Evolutionary conservation across 2,329 filamentous ascomycete species (phyloP).

Genomic region (Ascosphaera pollenicola): DNA sequence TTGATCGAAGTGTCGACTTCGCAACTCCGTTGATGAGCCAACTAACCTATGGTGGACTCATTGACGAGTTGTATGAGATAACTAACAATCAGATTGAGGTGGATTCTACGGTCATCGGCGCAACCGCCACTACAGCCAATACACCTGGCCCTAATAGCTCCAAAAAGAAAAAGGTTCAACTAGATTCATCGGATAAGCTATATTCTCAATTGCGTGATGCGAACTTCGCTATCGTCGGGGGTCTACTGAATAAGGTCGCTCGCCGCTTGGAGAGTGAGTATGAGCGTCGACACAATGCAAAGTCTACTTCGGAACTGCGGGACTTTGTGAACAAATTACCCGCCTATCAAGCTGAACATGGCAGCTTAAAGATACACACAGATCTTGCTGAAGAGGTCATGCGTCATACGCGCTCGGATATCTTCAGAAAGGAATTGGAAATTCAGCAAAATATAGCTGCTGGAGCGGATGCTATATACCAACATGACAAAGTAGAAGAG

Average conservation of each 20-base stretch:
- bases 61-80: slow-evolving; percentile 85
- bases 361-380: slow-evolving; percentile 79
- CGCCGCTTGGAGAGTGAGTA: slow-evolving; percentile 70
- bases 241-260: slow-evolving; percentile 72
- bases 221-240: slow-evolving; percentile 89
- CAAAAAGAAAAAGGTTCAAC: slow-evolving; percentile 62
- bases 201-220: slow-evolving; percentile 74
- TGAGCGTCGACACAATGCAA: slow-evolving; percentile 65
- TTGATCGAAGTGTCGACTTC: slow-evolving; percentile 88
- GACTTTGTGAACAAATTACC: slow-evolving; percentile 92
- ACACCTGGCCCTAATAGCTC: slow-evolving; percentile 30
- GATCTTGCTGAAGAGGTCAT: slow-evolving; percentile 87
- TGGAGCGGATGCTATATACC: slow-evolving; percentile 66
- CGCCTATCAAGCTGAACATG: slow-evolving; percentile 78
- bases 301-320: slow-evolving; percentile 74
- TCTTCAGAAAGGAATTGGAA: slow-evolving; percentile 72
- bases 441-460: slow-evolving; percentile 91
- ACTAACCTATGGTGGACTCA: slow-evolving; percentile 84
- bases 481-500: slow-evolving; percentile 82
- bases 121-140: slow-evolving; percentile 35
- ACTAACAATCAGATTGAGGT: slow-evolving; percentile 84
- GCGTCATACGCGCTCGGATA: slow-evolving; percentile 72
- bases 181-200: slow-evolving; percentile 75
- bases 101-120: slow-evolving; percentile 70
- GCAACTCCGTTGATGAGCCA: slow-evolving; percentile 84